These are phyloP conservation scores for Trichoderma gracile DNA, from an alignment of 2,329 filamentous ascomycete species.

Conservation along the genomic window DNA sequence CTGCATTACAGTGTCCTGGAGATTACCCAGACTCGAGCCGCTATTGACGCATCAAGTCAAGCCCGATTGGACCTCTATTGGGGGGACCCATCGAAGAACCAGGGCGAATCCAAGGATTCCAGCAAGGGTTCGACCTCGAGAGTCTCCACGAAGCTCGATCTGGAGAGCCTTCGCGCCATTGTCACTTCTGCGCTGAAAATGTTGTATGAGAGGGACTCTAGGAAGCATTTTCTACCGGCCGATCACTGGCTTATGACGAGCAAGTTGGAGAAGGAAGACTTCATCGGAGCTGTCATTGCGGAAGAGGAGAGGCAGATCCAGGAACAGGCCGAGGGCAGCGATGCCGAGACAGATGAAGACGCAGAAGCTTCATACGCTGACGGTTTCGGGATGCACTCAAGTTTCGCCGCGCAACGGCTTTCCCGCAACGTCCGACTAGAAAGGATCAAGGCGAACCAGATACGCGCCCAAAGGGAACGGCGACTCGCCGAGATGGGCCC, in stretches of 20 bases:
- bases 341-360: constrained; percentile 35
- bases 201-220: constrained; percentile 90
- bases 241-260: constrained; percentile 92
- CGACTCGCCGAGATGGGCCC: constrained; percentile 79
- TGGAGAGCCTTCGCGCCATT: constrained; percentile 76
- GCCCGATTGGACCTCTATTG: constrained; percentile 38
- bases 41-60: constrained; percentile 30
- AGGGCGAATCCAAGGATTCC: neutral
- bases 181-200: constrained; percentile 80
- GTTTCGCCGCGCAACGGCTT: constrained; percentile 57
- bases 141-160: constrained; percentile 53
- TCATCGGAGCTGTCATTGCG: constrained; percentile 79
- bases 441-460: constrained; percentile 62
- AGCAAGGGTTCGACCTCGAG: neutral
- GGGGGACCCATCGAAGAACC: constrained; percentile 1
- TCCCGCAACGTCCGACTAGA: constrained; percentile 66
- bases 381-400: constrained; percentile 34
- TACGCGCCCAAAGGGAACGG: constrained; percentile 66
- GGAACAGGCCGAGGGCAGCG: constrained; percentile 36
- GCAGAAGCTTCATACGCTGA: constrained; percentile 38
- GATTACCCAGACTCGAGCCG: constrained; percentile 40
- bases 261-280: constrained; percentile 84
- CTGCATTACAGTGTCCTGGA: constrained; percentile 82
- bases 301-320: constrained; percentile 82
- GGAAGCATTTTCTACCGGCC: constrained; percentile 77